Percentiles rank a stretch among this genome's conserved stretches.
Evolutionary conservation across 164 flowering plant genomes (phyloP).

Genomic region (Dillenia suffruticosa): DNA sequence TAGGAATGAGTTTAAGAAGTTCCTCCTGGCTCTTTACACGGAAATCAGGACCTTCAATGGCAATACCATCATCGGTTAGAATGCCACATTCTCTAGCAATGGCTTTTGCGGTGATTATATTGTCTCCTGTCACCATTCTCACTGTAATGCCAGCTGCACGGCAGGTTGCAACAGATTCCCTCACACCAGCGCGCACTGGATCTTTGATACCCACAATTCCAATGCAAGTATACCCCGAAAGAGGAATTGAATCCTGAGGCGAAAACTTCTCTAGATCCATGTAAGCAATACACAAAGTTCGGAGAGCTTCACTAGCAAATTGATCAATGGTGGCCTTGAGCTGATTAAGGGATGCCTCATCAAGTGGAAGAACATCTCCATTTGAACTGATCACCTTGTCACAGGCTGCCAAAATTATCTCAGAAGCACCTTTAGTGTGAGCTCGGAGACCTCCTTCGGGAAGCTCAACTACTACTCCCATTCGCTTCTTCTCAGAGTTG

Average conservation of each 20-base stretch:
- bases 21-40: constrained; percentile 58
- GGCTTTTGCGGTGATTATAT: constrained; percentile 76
- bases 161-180: constrained; percentile 68
- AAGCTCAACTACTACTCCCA: constrained; percentile 68
- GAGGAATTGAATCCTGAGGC: constrained; percentile 37
- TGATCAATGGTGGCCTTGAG: constrained; percentile 49
- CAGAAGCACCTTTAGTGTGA: constrained; percentile 76
- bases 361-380: constrained; percentile 58
- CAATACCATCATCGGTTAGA: constrained; percentile 70
- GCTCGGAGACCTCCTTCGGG: constrained; percentile 63
- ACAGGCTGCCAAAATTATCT: constrained; percentile 67
- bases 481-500: constrained; percentile 71
- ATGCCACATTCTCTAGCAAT: constrained; percentile 81
- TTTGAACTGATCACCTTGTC: constrained; percentile 54
- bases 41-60: constrained; percentile 74
- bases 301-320: constrained; percentile 72
- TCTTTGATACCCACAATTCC: constrained; percentile 79
- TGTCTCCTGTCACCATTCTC: constrained; percentile 81
- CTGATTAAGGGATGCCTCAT: constrained; percentile 36
- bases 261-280: constrained; percentile 49
- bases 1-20: constrained; percentile 47
- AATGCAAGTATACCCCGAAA: constrained; percentile 55
- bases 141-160: constrained; percentile 71
- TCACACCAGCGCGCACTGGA: constrained; percentile 79
- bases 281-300: constrained; percentile 73